Evolutionary conservation across 208 protist genomes (phyloP).

Genomic region (Tritrichomonas musculus): DNA sequence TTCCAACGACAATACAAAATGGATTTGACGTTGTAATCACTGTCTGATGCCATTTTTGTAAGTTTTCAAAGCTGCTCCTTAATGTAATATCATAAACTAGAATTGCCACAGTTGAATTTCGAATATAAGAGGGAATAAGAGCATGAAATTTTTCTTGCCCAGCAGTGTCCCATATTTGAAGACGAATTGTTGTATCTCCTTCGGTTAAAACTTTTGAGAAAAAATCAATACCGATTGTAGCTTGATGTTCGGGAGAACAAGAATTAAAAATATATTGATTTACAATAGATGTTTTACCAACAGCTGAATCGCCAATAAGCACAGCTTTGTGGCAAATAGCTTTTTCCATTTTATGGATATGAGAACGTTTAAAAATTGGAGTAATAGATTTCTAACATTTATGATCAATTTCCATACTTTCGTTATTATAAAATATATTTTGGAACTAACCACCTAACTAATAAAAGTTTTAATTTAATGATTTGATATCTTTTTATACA

Average conservation of each 20-base stretch:
- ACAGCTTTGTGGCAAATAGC: not conserved
- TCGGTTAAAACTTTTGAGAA: not conserved
- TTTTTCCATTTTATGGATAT: too few species aligned
- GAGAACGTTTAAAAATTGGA: too few species aligned
- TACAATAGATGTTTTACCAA: conserved; percentile 23
- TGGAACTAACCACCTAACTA: too few species aligned
- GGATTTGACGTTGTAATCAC: not conserved
- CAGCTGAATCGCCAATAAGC: not conserved
- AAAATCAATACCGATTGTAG: conserved; percentile 32
- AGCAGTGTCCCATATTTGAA: conserved; percentile 31
- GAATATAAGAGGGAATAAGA: conserved; percentile 16
- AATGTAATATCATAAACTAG: not conserved
- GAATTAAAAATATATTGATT: conserved; percentile 67
- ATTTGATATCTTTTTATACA: too few species aligned
- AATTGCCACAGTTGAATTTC: not conserved
- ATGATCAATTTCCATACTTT: too few species aligned
- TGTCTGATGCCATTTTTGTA: conserved; percentile 24
- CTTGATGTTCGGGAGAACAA: conserved; percentile 66
- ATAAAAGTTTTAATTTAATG: too few species aligned
- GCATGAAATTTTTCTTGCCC: conserved; percentile 16
- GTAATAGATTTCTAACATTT: too few species aligned
- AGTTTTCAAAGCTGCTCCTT: not conserved
- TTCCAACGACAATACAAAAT: not conserved
- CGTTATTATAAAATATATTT: too few species aligned
- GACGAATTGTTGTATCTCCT: not conserved